These are phyloP conservation scores for Calonectria honghensis DNA, from an alignment of 2,329 filamentous ascomycete species.

Conservation along the genomic window DNA sequence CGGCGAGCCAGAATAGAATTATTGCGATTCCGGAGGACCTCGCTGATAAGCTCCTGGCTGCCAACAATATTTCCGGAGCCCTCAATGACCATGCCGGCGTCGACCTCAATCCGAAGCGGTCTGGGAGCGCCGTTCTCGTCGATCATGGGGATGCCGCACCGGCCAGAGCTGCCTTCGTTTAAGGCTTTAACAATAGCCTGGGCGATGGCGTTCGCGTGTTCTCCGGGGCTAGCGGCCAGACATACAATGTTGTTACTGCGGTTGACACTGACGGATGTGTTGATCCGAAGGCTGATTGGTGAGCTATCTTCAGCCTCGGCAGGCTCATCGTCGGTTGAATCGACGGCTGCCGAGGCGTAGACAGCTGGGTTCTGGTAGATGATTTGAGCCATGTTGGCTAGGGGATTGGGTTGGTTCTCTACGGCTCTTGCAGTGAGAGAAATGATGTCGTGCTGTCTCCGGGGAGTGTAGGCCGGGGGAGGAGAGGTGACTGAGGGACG, in stretches of 20 bases:
- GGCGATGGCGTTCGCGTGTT: conserved; percentile 65
- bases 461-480: conserved; percentile 58
- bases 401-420: conserved; percentile 39
- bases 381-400: conserved; percentile 34
- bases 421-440: conserved; percentile 45
- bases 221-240: conserved; percentile 62
- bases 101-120: conserved; percentile 65
- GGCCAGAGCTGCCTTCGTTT: conserved; percentile 62
- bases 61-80: conserved; percentile 68
- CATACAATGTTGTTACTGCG: conserved; percentile 70
- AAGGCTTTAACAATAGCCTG: conserved; percentile 67
- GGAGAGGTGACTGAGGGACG: conserved; percentile 44
- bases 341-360: conserved; percentile 35
- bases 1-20: conserved; percentile 38
- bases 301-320: conserved; percentile 55
- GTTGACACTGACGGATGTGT: conserved; percentile 67
- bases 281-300: conserved; percentile 68
- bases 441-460: conserved; percentile 42
- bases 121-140: conserved; percentile 66
- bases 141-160: conserved; percentile 67
- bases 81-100: conserved; percentile 66
- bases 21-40: conserved; percentile 54
- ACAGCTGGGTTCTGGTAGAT: conserved; percentile 30
- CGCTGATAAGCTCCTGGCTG: conserved; percentile 54
- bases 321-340: conserved; percentile 44